These are phyloP conservation scores for Polytrichum commune DNA, from an alignment of 225 moss, liverwort and hornwort genomes.

Conservation along the genomic window DNA sequence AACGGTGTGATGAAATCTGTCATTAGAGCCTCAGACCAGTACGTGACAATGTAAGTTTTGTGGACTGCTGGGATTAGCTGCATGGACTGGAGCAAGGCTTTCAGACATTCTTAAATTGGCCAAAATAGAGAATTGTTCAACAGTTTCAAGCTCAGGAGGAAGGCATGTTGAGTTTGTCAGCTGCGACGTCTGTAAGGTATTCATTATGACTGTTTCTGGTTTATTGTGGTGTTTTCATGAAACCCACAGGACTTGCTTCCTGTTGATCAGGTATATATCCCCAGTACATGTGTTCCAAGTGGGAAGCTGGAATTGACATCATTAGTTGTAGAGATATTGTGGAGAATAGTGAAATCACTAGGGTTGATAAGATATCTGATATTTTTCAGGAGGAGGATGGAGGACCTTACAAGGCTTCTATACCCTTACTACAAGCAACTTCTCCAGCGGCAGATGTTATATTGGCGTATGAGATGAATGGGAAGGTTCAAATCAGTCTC, in stretches of 20 bases:
- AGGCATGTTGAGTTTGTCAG: conserved; percentile 80
- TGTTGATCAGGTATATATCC: too few relatives aligned
- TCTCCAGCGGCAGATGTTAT: conserved; percentile 55
- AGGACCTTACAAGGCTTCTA: conserved; percentile 65
- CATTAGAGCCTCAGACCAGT: not conserved
- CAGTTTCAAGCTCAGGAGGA: conserved; percentile 39
- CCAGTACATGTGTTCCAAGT: too few relatives aligned
- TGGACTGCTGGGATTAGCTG: conserved; percentile 33
- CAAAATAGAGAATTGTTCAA: conserved; percentile 46
- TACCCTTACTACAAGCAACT: conserved; percentile 65
- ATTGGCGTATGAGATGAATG: conserved; percentile 88
- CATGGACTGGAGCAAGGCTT: conserved; percentile 72
- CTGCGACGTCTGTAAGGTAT: conserved; percentile 67
- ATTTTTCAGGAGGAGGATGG: conserved; percentile 62
- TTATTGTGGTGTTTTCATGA: too few relatives aligned
- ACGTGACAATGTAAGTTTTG: not conserved
- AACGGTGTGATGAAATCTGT: not conserved
- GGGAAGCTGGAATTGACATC: too few relatives aligned
- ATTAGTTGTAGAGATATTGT: too few relatives aligned
- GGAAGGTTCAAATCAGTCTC: conserved; percentile 27
- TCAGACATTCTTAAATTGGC: conserved; percentile 63
- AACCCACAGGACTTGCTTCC: too few relatives aligned
- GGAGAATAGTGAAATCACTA: too few relatives aligned
- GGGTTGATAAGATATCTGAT: not conserved
- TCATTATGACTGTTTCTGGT: not conserved